Evolutionary conservation across 1,139 yeast genomes (phyloP).

Genomic region (Spathaspora sp.): DNA sequence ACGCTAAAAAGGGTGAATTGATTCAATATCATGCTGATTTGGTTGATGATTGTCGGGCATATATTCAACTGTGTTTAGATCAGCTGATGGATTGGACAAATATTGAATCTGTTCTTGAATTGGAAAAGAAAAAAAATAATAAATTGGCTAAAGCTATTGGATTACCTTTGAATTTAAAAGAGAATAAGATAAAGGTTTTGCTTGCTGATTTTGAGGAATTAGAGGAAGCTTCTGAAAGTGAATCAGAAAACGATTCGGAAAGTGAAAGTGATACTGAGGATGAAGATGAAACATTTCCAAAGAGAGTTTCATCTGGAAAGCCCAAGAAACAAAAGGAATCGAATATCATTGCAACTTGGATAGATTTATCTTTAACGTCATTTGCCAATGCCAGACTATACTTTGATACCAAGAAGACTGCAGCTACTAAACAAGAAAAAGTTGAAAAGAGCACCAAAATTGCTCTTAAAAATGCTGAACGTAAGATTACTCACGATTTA

Average conservation of each 20-base stretch:
- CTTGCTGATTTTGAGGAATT: constrained; percentile 51
- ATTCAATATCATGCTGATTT: constrained; percentile 67
- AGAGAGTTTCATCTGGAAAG: constrained; percentile 5
- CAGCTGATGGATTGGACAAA: constrained; percentile 96
- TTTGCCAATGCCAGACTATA: constrained; percentile 90
- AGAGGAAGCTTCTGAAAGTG: constrained; percentile 17
- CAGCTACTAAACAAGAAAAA: constrained; percentile 74
- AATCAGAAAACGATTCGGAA: constrained; percentile 16
- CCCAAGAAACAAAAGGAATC: constrained; percentile 13
- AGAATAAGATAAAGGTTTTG: constrained; percentile 63
- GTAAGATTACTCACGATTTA: constrained; percentile 72
- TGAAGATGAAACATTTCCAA: constrained; percentile 17
- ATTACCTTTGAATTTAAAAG: constrained; percentile 68
- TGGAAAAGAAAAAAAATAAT: constrained; percentile 70
- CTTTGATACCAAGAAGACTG: constrained; percentile 75
- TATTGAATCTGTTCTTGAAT: constrained; percentile 70
- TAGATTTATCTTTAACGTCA: constrained; percentile 72
- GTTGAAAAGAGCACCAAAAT: constrained; percentile 76
- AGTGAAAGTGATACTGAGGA: constrained; percentile 31
- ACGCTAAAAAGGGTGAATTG: constrained; percentile 69
- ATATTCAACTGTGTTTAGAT: constrained; percentile 64
- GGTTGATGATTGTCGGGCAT: constrained; percentile 70
- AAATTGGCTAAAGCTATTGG: constrained; percentile 60
- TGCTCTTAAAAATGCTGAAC: constrained; percentile 85
- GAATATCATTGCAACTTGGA: constrained; percentile 46